Evolutionary conservation across 441 rosid genomes (phyloP).

Genomic region (Populus trichocarpa): DNA sequence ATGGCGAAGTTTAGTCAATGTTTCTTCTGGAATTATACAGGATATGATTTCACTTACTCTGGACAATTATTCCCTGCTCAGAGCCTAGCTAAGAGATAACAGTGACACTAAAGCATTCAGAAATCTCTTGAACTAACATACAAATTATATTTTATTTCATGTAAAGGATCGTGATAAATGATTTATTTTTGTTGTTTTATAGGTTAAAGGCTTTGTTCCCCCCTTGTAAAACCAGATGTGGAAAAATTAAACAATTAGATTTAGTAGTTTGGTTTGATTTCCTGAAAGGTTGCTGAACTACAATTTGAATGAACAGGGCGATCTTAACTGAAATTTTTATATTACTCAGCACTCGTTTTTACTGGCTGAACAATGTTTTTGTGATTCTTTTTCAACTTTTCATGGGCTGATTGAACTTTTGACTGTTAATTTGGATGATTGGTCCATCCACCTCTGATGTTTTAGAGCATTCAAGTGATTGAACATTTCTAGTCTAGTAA

Average conservation of each 20-base stretch:
- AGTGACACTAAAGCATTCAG: neutral
- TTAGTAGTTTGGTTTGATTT: neutral
- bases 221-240: neutral
- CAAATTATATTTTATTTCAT: neutral
- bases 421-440: neutral
- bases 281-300: neutral
- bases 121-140: no score
- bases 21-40: neutral
- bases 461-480: no score
- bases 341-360: neutral
- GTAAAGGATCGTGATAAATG: neutral
- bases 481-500: neutral
- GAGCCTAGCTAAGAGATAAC: neutral
- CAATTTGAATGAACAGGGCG: neutral
- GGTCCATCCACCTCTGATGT: neutral
- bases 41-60: neutral
- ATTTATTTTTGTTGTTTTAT: neutral
- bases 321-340: neutral
- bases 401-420: neutral
- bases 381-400: neutral
- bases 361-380: neutral
- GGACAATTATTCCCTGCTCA: neutral
- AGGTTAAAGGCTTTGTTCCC: neutral
- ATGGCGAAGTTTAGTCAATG: neutral
- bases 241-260: neutral